phyloP scores from a whole-genome alignment of 2,329 filamentous ascomycete species.

The Fusarium sp. region DNA sequence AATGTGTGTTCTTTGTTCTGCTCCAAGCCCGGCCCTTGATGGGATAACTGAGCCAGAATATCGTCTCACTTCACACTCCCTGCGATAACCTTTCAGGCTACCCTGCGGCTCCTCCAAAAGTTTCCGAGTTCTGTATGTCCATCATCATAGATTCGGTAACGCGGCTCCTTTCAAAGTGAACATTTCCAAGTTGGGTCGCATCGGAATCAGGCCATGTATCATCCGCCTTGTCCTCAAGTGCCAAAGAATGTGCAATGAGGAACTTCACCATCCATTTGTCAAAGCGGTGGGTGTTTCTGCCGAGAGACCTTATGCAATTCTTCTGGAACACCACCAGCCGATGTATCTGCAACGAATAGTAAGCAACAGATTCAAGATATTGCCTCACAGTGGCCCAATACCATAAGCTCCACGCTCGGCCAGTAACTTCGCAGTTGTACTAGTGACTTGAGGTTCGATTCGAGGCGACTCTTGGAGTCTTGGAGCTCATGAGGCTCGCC shows the following conservation, averaged over 20 bases:
- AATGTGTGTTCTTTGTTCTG: too few species aligned
- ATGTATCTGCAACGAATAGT: constrained; percentile 42
- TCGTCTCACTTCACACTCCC: neutral
- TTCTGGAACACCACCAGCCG: constrained; percentile 50
- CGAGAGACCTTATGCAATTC: constrained; percentile 45
- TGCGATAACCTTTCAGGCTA: neutral
- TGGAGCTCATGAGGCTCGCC: constrained; percentile 48
- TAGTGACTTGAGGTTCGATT: constrained; percentile 49
- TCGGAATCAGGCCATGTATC: constrained; percentile 18
- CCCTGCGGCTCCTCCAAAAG: neutral
- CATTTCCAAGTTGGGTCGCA: neutral
- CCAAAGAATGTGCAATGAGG: constrained; percentile 49
- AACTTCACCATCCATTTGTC: constrained; percentile 64
- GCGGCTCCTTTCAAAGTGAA: constrained; percentile 33
- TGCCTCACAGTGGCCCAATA: constrained; percentile 3
- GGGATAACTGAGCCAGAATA: too few species aligned
- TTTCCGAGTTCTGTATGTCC: constrained; percentile 29
- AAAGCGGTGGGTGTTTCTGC: constrained; percentile 51
- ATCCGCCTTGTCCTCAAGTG: constrained; percentile 50
- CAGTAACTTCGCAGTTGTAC: constrained; percentile 49
- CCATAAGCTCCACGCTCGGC: constrained; percentile 52
- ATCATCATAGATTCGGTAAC: constrained; percentile 40
- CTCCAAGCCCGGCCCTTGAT: too few species aligned
- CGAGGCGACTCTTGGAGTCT: constrained; percentile 40
- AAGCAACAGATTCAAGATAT: neutral